Conservation (phyloP, 2,329 filamentous ascomycete genomes). For the Beauveria australis region DNA sequence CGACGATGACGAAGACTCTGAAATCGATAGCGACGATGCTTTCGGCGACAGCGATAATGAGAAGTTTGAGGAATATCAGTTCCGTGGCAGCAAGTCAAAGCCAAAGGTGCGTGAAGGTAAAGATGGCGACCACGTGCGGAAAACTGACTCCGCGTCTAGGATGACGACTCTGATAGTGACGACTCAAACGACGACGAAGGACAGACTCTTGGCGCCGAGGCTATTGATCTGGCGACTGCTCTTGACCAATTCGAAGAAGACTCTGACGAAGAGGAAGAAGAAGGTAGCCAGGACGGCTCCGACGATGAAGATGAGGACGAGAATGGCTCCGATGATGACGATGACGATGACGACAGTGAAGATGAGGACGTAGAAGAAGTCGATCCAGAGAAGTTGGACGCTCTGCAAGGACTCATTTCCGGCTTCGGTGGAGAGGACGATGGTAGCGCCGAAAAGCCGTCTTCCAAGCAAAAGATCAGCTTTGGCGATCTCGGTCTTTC, state of each 20-base stretch:
- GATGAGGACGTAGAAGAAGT: slow-evolving; percentile 44
- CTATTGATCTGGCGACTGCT: slow-evolving; percentile 50
- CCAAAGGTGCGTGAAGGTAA: not conserved
- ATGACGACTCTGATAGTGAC: slow-evolving; percentile 49
- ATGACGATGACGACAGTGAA: slow-evolving; percentile 42
- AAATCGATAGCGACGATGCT: slow-evolving; percentile 65
- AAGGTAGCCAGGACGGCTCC: slow-evolving; percentile 35
- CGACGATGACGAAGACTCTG: slow-evolving; percentile 52
- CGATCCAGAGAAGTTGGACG: slow-evolving; percentile 50
- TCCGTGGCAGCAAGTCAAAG: slow-evolving; percentile 37
- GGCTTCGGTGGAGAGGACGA: slow-evolving; percentile 58
- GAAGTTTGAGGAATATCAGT: slow-evolving; percentile 65
- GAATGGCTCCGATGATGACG: slow-evolving; percentile 33
- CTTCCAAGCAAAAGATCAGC: slow-evolving; percentile 57
- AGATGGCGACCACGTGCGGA: not conserved
- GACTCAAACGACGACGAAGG: slow-evolving; percentile 45
- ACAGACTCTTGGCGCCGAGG: slow-evolving; percentile 50
- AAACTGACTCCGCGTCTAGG: slow-evolving; percentile 20
- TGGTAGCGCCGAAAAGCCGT: slow-evolving; percentile 30
- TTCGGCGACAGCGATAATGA: slow-evolving; percentile 87
- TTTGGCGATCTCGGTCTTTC: slow-evolving; percentile 66
- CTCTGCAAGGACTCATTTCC: slow-evolving; percentile 61
- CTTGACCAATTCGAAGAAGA: slow-evolving; percentile 47
- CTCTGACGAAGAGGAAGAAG: slow-evolving; percentile 42
- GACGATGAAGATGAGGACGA: not conserved